A percentile compares a stretch with the other conserved stretches of the same genome.
Evolutionary conservation across 2,329 filamentous ascomycete genomes (phyloP).

Genomic region (Calonectria honghensis): DNA sequence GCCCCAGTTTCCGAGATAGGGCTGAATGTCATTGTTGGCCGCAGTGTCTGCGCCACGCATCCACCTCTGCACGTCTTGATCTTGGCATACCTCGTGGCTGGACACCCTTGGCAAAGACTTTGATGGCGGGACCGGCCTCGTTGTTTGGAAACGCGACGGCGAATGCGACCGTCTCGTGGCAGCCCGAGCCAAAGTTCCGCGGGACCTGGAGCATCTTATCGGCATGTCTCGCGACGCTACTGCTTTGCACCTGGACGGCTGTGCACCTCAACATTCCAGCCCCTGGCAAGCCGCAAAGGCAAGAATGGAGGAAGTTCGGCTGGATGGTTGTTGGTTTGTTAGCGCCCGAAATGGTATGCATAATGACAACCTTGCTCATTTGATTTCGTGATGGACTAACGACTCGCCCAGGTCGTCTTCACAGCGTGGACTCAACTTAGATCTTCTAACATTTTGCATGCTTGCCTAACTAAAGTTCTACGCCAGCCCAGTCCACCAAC

Average conservation of each 20-base stretch:
- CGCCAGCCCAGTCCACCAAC: neutral
- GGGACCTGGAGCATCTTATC: conserved; percentile 1
- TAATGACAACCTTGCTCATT: too few relatives aligned
- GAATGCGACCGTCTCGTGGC: conserved; percentile 8
- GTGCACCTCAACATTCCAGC: conserved; percentile 13
- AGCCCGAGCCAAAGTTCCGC: conserved; percentile 10
- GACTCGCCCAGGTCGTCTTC: neutral
- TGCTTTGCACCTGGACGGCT: conserved; percentile 14
- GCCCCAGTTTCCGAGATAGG: neutral
- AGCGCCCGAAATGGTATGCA: conserved; percentile 2
- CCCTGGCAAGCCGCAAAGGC: neutral
- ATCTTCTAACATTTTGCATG: neutral
- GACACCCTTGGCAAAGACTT: neutral
- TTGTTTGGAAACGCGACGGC: neutral
- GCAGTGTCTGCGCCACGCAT: conserved; percentile 2
- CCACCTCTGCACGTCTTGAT: neutral
- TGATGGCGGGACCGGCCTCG: neutral
- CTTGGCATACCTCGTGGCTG: neutral
- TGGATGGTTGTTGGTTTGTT: conserved; percentile 13
- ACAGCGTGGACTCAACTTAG: conserved; percentile 9
- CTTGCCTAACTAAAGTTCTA: neutral
- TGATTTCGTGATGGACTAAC: neutral
- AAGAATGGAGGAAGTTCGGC: neutral
- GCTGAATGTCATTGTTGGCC: neutral
- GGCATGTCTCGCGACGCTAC: conserved; percentile 4